Evolutionary conservation across 2,329 filamentous ascomycete species (phyloP).

Genomic region (Claviceps sp.): DNA sequence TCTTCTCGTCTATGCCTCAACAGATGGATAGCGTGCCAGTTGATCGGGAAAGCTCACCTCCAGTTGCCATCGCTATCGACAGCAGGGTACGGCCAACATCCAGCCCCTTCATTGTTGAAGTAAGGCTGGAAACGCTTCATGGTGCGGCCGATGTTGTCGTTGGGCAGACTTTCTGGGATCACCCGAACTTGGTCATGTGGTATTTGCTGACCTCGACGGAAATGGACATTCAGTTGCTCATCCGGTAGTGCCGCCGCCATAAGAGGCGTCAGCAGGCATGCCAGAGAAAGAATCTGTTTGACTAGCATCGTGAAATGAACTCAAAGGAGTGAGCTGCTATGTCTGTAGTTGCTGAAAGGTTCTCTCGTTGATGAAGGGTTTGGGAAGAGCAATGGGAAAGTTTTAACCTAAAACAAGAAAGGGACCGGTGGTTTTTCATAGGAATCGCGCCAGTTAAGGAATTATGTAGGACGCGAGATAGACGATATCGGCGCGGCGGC

Average conservation of each 20-base stretch:
- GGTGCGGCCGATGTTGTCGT: neutral
- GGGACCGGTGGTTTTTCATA: too few species aligned
- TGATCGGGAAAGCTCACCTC: neutral
- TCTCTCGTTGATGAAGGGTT: too few species aligned
- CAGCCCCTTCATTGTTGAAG: neutral
- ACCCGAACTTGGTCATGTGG: neutral
- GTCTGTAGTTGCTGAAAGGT: neutral
- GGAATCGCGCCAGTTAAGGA: too few species aligned
- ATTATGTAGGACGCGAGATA: too few species aligned
- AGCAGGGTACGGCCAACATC: neutral
- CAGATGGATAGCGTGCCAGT: neutral
- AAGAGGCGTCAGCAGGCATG: neutral
- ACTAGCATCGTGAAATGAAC: neutral
- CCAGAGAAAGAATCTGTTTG: neutral
- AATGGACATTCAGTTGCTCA: neutral
- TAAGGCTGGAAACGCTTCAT: neutral
- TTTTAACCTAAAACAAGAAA: rapidly evolving
- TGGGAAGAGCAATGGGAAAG: rapidly evolving
- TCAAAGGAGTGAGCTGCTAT: neutral
- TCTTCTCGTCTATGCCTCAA: too few species aligned
- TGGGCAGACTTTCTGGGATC: neutral
- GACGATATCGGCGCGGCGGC: too few species aligned
- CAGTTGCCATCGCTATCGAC: neutral
- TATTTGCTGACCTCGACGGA: neutral
- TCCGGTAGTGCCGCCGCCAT: neutral